Conservation (phyloP, 768 basidiomycete species). For the Amanita thiersii region DNA sequence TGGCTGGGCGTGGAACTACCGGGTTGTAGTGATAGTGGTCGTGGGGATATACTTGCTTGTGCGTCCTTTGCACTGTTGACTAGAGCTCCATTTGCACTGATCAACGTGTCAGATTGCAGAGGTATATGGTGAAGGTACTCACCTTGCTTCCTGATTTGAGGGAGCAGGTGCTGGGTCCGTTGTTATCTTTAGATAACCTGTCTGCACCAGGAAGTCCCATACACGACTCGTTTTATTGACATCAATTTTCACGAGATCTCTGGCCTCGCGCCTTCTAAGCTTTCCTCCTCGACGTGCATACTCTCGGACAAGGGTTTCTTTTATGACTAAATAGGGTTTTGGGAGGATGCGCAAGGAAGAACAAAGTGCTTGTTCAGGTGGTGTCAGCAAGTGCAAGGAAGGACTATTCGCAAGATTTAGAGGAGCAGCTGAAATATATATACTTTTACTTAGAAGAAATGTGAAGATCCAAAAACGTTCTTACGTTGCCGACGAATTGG, state of each 20-base stretch:
- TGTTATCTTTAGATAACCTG: constrained; percentile 71
- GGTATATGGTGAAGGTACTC: neutral
- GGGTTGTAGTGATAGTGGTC: constrained; percentile 5
- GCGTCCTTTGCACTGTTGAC: constrained; percentile 2
- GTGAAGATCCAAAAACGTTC: constrained; percentile 10
- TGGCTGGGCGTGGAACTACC: constrained; percentile 22
- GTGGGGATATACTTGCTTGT: neutral
- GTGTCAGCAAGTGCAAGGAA: constrained; percentile 82
- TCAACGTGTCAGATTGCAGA: neutral
- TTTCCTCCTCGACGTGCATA: constrained; percentile 86
- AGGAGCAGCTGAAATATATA: constrained; percentile 35
- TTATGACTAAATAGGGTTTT: constrained; percentile 92
- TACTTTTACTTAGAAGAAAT: neutral
- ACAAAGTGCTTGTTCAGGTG: constrained; percentile 83
- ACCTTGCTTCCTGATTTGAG: constrained; percentile 1
- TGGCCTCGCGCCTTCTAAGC: constrained; percentile 79
- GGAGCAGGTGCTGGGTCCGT: constrained; percentile 25
- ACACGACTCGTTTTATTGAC: constrained; percentile 88
- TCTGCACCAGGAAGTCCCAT: constrained; percentile 89
- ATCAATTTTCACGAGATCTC: constrained; percentile 87
- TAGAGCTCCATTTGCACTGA: neutral
- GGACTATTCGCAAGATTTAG: constrained; percentile 89
- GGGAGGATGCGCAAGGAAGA: constrained; percentile 87
- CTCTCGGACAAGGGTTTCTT: constrained; percentile 90
- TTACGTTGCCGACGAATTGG: constrained; percentile 38